phyloP scores from a whole-genome alignment of 345 rosid species.

The Eutrema japonicum region DNA sequence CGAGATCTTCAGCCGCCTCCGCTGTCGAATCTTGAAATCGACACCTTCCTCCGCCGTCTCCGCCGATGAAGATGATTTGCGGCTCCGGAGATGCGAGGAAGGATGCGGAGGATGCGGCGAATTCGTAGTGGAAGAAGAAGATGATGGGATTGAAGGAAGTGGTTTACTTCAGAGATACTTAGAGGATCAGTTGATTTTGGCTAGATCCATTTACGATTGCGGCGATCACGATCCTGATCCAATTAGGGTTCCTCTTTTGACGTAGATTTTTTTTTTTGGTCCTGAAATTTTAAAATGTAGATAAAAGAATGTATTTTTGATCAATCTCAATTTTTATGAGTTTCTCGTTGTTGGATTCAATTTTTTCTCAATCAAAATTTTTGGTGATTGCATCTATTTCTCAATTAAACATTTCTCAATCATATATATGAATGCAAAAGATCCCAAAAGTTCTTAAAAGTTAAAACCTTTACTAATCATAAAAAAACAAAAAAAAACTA shows the following conservation, averaged over 20 bases:
- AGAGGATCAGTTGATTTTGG: slow-evolving; percentile 66
- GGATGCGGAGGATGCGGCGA: slow-evolving; percentile 46
- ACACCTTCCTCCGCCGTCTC: slow-evolving; percentile 24
- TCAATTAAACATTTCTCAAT: too few relatives aligned
- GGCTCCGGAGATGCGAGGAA: slow-evolving; percentile 59
- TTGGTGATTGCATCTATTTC: background rate
- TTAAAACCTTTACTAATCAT: too few relatives aligned
- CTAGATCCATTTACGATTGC: slow-evolving; percentile 56
- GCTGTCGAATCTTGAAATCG: slow-evolving; percentile 27
- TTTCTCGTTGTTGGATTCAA: background rate
- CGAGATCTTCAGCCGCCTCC: slow-evolving; percentile 52
- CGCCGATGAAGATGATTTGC: slow-evolving; percentile 43
- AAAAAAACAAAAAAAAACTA: too few relatives aligned
- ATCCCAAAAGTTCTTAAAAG: too few relatives aligned
- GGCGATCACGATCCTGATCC: slow-evolving; percentile 42
- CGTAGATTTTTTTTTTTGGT: slow-evolving; percentile 27
- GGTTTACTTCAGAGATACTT: slow-evolving; percentile 65
- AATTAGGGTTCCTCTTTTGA: slow-evolving; percentile 51
- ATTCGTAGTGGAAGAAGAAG: slow-evolving; percentile 38
- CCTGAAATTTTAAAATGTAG: background rate
- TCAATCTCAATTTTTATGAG: background rate
- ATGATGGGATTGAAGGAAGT: slow-evolving; percentile 40
- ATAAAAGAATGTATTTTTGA: slow-evolving; percentile 3
- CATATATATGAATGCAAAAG: too few relatives aligned
- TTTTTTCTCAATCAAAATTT: background rate